These are phyloP conservation scores for Picocystis salinarum DNA, from an alignment of 139 green algal genomes.

Conservation along the genomic window DNA sequence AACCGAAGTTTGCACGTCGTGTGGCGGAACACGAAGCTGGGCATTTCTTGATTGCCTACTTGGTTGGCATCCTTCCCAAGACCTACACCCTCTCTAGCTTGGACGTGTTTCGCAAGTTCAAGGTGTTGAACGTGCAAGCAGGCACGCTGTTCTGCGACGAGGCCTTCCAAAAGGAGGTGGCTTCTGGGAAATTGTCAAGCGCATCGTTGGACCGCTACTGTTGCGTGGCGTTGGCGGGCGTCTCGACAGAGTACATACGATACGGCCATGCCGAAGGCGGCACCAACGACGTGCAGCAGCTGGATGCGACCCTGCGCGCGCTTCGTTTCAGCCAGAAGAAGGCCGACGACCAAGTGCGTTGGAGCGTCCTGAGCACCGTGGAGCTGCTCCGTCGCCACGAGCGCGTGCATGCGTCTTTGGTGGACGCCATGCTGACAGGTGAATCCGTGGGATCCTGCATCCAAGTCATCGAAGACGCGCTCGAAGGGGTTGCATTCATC, in stretches of 20 bases:
- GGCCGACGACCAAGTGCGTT: slow-evolving; percentile 69
- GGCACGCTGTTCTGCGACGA: slow-evolving; percentile 81
- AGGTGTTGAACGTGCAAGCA: slow-evolving; percentile 80
- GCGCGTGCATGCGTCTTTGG: slow-evolving; percentile 38
- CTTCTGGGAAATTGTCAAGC: slow-evolving; percentile 31
- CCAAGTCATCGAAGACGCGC: slow-evolving; percentile 43
- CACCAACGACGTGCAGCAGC: slow-evolving; percentile 66
- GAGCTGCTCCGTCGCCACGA: slow-evolving; percentile 56
- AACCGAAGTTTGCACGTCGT: slow-evolving; percentile 12
- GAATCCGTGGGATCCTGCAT: slow-evolving; percentile 51
- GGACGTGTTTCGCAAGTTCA: slow-evolving; percentile 64
- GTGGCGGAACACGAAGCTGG: slow-evolving; percentile 75
- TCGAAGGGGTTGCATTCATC: too few relatives aligned
- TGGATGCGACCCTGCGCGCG: slow-evolving; percentile 55
- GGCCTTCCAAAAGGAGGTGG: slow-evolving; percentile 65
- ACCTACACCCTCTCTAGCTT: slow-evolving; percentile 66
- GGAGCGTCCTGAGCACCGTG: slow-evolving; percentile 75
- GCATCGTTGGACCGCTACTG: slow-evolving; percentile 47
- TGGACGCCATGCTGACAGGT: slow-evolving; percentile 41
- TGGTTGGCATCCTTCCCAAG: slow-evolving; percentile 43
- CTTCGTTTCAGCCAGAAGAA: slow-evolving; percentile 60
- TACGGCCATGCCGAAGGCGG: slow-evolving; percentile 79
- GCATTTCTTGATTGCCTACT: slow-evolving; percentile 86
- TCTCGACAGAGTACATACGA: slow-evolving; percentile 66
- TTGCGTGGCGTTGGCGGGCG: slow-evolving; percentile 70